Base-by-base conservation (phyloP, 192 early-diverging fungal genomes). In the Backusella macrospora region DNA sequence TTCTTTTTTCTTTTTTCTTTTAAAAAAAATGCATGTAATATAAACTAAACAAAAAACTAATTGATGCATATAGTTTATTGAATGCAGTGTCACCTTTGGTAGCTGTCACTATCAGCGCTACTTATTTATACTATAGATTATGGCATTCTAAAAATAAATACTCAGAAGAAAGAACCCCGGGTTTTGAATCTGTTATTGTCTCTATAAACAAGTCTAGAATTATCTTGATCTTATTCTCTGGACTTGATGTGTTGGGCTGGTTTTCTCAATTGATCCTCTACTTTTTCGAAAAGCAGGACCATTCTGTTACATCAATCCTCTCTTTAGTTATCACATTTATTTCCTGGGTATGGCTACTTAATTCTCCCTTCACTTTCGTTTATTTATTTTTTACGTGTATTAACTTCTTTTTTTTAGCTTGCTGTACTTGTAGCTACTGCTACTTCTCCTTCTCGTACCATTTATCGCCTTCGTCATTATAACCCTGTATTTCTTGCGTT, bases 391-490 rank as follows among this genome's bases (percentile, higher is more conserved):
- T 21, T 16, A 42, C 1, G 10, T 43, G 4, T 66, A 43, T 64
- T 65, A 39, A 39, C 40, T 66, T 21, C 12, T 47, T 6, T 69
- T 14, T 29, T n/a, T 49, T 52, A 70, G 68, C 34, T 34, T 18
- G 23, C 21, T 48, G n/a, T 70, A 39, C 10, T 70, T 38, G 46
- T 70, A 2, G 43, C 37, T 4, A 48, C 68, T 9, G 14, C 40
- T 39, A 49, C 68, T 70, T 70, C 68, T 4, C 68, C 68, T 18
- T 37, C 29, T 12, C 34, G 34, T 29, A 70, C 43, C 18, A 45
- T 47, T 15, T 70, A 70, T n/a, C 34, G 16, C 13, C 37, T 37
- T 48, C 68, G 68, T 4, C 68, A 70, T 29, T 49, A 70, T 48
- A 47, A 7, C 14, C 29, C 45, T 7, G 23, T 70, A 16, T 70